phyloP scores from a whole-genome alignment of 2,329 filamentous ascomycete genomes.

The Phialophora expanda region DNA sequence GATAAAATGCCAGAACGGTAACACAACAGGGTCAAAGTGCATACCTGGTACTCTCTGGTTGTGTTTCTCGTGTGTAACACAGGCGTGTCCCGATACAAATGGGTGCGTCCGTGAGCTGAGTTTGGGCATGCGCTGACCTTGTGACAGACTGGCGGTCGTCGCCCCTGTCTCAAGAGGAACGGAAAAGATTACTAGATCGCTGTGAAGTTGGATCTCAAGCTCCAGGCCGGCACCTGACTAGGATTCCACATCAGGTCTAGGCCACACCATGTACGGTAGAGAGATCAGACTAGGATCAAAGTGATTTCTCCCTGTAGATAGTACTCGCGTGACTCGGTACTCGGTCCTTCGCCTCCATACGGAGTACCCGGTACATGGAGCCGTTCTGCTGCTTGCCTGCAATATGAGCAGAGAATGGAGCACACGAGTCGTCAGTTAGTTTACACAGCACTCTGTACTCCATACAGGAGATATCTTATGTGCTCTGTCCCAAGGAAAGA shows the following conservation, averaged over 20 bases:
- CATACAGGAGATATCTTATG: too few species aligned
- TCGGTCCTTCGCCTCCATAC: too few species aligned
- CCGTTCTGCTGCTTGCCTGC: neutral
- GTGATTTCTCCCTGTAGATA: neutral
- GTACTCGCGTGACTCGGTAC: too few species aligned
- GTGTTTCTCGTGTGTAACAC: neutral
- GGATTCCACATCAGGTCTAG: neutral
- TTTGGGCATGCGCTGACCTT: neutral
- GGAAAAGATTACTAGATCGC: neutral
- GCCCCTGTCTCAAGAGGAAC: neutral
- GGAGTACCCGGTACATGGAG: neutral
- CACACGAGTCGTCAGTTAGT: neutral
- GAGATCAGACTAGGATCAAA: neutral
- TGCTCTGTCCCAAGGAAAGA: neutral
- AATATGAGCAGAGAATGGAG: neutral
- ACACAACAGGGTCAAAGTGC: neutral
- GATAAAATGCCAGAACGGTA: neutral
- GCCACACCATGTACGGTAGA: neutral
- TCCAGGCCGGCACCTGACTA: neutral
- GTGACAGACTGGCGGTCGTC: neutral
- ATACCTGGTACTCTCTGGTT: neutral
- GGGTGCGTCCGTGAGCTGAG: neutral
- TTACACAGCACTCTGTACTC: neutral
- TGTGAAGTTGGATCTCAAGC: neutral
- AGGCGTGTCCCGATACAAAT: neutral